A percentile compares a stretch with the other conserved stretches of the same genome.
These are phyloP conservation scores for Phyllosticta ampelicida DNA, from an alignment of 2,329 filamentous ascomycete genomes.

Conservation along the genomic window DNA sequence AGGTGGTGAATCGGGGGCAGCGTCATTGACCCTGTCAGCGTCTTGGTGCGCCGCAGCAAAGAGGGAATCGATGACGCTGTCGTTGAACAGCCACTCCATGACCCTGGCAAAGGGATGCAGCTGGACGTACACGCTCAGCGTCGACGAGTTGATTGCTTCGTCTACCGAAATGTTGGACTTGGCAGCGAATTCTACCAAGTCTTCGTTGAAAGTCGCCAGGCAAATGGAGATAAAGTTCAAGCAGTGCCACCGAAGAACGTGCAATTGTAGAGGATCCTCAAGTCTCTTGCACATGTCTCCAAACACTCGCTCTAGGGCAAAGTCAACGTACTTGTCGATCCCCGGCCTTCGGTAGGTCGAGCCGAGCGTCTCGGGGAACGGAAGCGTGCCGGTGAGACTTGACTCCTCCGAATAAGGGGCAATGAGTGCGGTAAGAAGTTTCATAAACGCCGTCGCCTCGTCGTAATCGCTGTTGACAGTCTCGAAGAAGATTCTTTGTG, in stretches of 20 bases:
- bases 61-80: conserved; percentile 69
- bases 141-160: conserved; percentile 59
- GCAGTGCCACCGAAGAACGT: conserved; percentile 66
- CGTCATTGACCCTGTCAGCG: conserved; percentile 57
- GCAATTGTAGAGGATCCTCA: conserved; percentile 51
- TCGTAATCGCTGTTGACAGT: conserved; percentile 5
- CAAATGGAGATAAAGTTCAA: conserved; percentile 74
- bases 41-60: conserved; percentile 73
- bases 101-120: conserved; percentile 88
- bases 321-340: conserved; percentile 88
- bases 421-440: conserved; percentile 62
- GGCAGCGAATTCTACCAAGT: conserved; percentile 77
- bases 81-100: conserved; percentile 98
- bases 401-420: conserved; percentile 51
- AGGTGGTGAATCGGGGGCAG: conserved; percentile 67
- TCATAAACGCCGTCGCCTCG: conserved; percentile 46
- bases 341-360: conserved; percentile 68
- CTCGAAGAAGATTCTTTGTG: conserved; percentile 6
- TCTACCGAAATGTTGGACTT: conserved; percentile 68
- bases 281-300: conserved; percentile 23
- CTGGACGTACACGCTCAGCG: conserved; percentile 67
- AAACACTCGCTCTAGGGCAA: conserved; percentile 71
- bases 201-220: conserved; percentile 83
- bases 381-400: conserved; percentile 60
- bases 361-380: conserved; percentile 80